Percentiles rank a stretch among this genome's conserved stretches.
Evolutionary conservation across 305 asterid species (phyloP).

Genomic region (Ajuga reptans): DNA sequence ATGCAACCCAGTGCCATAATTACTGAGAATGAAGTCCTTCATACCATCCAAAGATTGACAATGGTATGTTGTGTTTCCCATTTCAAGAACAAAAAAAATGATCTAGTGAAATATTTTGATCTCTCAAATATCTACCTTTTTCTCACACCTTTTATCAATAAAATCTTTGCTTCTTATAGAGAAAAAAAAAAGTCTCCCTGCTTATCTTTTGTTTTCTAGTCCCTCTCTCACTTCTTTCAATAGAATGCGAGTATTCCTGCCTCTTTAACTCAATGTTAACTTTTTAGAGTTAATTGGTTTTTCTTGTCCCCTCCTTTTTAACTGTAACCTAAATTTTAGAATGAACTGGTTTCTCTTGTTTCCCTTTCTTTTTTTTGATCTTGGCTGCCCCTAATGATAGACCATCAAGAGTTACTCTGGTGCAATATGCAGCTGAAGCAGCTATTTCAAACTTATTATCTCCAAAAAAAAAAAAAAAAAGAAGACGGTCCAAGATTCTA

Average conservation of each 20-base stretch:
- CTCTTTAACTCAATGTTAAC: background rate
- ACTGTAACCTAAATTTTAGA: too few relatives aligned
- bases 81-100: background rate
- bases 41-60: background rate
- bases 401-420: background rate
- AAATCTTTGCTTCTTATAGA: too few relatives aligned
- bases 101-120: background rate
- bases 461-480: background rate
- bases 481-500: background rate
- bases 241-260: background rate
- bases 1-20: background rate
- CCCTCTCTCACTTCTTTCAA: background rate
- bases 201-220: background rate
- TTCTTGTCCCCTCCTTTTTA: background rate
- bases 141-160: background rate
- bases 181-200: background rate
- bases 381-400: background rate
- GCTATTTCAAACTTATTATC: background rate
- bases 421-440: background rate
- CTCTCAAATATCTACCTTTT: slow-evolving; percentile 4
- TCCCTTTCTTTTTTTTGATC: background rate
- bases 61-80: background rate
- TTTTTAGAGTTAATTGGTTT: background rate
- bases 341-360: too few relatives aligned
- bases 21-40: background rate